These are phyloP conservation scores for Acacia confusa DNA, from an alignment of 306 rosid genomes.

Conservation along the genomic window DNA sequence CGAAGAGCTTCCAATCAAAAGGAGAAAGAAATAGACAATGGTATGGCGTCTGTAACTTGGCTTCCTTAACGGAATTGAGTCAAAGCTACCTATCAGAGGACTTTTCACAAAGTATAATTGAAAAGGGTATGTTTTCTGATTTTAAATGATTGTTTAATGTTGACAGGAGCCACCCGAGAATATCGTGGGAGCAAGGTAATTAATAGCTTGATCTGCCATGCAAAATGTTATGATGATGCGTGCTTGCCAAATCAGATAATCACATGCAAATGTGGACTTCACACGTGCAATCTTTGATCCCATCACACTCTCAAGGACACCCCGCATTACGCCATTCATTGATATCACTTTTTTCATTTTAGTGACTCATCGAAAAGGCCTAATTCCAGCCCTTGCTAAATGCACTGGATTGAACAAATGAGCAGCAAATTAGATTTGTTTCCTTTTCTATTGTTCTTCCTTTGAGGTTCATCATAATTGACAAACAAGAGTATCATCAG, in stretches of 20 bases:
- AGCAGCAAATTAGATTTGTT: not conserved
- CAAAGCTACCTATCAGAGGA: constrained; percentile 22
- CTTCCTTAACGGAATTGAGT: constrained; percentile 43
- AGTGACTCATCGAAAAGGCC: not conserved
- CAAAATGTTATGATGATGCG: constrained; percentile 30
- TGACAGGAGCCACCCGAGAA: not conserved
- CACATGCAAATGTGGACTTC: constrained; percentile 36
- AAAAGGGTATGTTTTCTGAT: not conserved
- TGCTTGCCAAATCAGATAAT: constrained; percentile 28
- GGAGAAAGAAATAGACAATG: constrained; percentile 32
- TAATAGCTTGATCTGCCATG: not conserved
- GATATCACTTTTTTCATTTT: not conserved
- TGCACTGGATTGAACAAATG: not conserved
- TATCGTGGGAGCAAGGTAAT: not conserved
- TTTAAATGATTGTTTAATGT: not conserved
- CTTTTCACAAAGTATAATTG: not conserved
- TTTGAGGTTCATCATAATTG: not conserved
- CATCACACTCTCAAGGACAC: not conserved
- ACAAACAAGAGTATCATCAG: not conserved
- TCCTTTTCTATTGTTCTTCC: not conserved
- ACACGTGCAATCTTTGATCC: constrained; percentile 28
- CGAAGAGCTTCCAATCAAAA: constrained; percentile 47
- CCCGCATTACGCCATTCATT: not conserved
- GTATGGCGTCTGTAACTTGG: constrained; percentile 30
- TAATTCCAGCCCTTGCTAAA: not conserved